Conservation (phyloP, 441 rosid species). For the Syzygium syzygioides region DNA sequence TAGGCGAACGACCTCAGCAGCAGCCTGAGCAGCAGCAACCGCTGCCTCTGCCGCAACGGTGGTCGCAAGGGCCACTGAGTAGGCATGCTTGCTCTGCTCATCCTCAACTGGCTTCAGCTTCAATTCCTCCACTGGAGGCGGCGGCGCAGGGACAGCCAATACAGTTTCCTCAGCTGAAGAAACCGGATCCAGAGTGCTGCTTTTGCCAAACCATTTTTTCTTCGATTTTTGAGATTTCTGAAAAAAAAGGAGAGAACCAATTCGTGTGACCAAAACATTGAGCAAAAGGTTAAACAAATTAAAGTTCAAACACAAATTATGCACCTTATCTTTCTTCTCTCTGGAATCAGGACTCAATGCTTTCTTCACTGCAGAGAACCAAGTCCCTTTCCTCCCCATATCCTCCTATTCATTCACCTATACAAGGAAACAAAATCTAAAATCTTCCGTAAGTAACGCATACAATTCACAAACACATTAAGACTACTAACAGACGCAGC, state of each 20-base stretch:
- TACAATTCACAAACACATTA: neutral
- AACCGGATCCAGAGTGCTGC: conserved; percentile 27
- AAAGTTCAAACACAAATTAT: neutral
- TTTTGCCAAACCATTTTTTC: conserved; percentile 44
- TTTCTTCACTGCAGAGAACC: conserved; percentile 81
- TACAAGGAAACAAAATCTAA: neutral
- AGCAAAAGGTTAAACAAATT: neutral
- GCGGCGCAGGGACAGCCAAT: conserved; percentile 8
- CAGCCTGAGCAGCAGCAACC: conserved; percentile 90
- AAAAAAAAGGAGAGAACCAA: neutral
- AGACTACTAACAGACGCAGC: neutral
- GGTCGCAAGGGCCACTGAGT: conserved; percentile 77
- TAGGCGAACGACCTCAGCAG: conserved; percentile 88
- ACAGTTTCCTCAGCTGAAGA: conserved; percentile 25
- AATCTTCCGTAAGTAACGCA: neutral
- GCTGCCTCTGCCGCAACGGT: conserved; percentile 89
- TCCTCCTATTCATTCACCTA: conserved; percentile 18
- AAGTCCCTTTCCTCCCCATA: conserved; percentile 72
- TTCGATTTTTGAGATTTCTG: conserved; percentile 46
- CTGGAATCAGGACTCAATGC: conserved; percentile 49
- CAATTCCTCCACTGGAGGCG: conserved; percentile 20
- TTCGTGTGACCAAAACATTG: neutral
- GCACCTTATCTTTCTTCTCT: conserved; percentile 41
- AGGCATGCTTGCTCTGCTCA: conserved; percentile 70
- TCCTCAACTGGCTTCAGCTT: conserved; percentile 52